Conservation (phyloP, 192 early-diverging fungal genomes). For the Backusella psychrophila region DNA sequence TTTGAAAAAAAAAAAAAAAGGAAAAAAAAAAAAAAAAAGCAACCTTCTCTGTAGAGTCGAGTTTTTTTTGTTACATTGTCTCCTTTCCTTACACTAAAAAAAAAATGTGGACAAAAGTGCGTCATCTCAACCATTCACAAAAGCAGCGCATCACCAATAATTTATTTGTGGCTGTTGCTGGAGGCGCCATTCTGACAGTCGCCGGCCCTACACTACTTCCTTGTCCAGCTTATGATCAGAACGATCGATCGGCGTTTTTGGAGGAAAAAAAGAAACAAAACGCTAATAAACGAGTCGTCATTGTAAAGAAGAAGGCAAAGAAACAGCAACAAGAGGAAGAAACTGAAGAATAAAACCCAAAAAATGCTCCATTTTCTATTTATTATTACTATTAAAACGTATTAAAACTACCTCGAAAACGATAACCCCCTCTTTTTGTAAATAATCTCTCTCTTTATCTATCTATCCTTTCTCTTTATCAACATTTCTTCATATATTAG, state of each 20-base stretch:
- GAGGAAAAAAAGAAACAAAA: conserved; percentile 21
- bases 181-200: conserved; percentile 50
- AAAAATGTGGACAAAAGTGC: conserved; percentile 29
- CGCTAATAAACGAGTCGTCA: not conserved
- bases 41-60: not conserved
- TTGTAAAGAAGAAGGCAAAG: conserved; percentile 1
- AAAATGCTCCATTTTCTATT: not conserved
- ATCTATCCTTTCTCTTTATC: not conserved
- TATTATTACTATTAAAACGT: not conserved
- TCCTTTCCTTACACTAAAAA: not conserved
- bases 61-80: not conserved
- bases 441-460: not conserved
- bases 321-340: not conserved
- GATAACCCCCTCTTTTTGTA: not conserved
- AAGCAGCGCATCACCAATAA: conserved; percentile 48
- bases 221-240: conserved; percentile 51
- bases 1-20: not conserved
- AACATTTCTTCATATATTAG: not conserved
- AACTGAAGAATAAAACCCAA: not conserved
- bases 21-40: not conserved
- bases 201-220: conserved; percentile 51
- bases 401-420: not conserved
- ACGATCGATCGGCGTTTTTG: conserved; percentile 26
- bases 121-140: conserved; percentile 44
- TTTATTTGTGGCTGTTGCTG: conserved; percentile 48